Evolutionary conservation across 2,329 filamentous ascomycete species (phyloP), one percentile per base, ranked within the genome.

Genomic region (Xylaria sp.): DNA sequence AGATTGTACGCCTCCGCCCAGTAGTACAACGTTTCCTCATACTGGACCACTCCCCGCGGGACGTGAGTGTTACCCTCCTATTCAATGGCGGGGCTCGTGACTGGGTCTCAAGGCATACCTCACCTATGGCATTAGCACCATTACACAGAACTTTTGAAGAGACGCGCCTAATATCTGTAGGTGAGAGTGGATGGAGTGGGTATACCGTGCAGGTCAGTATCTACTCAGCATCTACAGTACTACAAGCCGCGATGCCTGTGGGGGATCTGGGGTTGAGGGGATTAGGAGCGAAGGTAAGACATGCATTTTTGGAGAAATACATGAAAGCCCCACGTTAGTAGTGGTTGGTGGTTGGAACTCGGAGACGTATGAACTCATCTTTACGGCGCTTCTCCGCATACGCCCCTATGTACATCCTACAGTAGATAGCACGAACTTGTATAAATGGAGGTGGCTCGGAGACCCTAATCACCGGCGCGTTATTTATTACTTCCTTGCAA

Each of bases 371-470:
- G 64, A 67, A 64, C 47, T 64, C 64, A 67, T 64, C n/a, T 12
- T 42, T 64, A 64, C 51, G 60, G 32, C 64, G 55, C 19, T 64
- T 60, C 67, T 69, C 67, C 58, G 64, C 64, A 62, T 55, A 30
- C 24, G 17, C 39, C 39, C 39, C 14, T 42, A n/a, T n/a, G n/a
- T n/a, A 17, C 39, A 17, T 14, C 39, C 39, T 36, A 36, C 34
- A 36, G 34, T 7, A 42, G 11, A 42, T n/a, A 54, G 48, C 14
- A 54, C n/a, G 32, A 8, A 48, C 47, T 24, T 12, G 39, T 36
- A 8, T 17, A n/a, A n/a, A 24, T n/a, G 14, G 50, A 32, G 24
- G 21, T n/a, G 21, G 3, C 50, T 32, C 50, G 3, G n/a, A 19
- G 47, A 21, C 48, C 3, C 51, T 19, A 24, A 48, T 7, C 24